These are phyloP conservation scores for Cucurbita moschata DNA, from an alignment of 306 rosid genomes.

Conservation along the genomic window DNA sequence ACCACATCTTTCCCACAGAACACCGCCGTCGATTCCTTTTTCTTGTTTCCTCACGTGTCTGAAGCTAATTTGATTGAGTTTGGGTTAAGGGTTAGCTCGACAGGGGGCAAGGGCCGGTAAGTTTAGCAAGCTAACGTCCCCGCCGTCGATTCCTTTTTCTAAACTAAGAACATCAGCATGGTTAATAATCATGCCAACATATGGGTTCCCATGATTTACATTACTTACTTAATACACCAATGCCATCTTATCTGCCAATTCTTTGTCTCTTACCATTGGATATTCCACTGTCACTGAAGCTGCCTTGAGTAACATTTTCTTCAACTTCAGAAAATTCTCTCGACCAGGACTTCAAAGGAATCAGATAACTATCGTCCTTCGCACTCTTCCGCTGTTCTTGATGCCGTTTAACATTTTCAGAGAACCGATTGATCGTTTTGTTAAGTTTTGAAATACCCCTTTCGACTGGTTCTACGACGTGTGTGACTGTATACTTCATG, in stretches of 20 bases:
- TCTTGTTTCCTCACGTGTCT: not conserved
- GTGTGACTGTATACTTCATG: constrained; percentile 92
- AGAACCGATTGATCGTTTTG: constrained; percentile 67
- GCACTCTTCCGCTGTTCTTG: constrained; percentile 55
- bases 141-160: not conserved
- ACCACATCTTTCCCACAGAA: not conserved
- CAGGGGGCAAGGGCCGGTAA: not conserved
- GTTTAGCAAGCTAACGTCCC: not conserved
- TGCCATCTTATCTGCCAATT: constrained; percentile 22
- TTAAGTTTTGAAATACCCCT: constrained; percentile 78
- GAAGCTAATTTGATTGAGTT: not conserved
- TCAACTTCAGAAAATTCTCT: constrained; percentile 58
- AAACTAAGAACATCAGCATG: not conserved
- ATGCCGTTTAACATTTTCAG: constrained; percentile 84
- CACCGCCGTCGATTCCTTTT: not conserved
- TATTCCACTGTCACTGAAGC: constrained; percentile 78
- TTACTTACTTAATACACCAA: not conserved
- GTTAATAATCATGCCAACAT: constrained; percentile 4
- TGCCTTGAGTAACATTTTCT: constrained; percentile 53
- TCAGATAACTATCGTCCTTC: constrained; percentile 61
- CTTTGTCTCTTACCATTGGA: constrained; percentile 33
- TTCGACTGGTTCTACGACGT: constrained; percentile 91
- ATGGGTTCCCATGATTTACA: not conserved
- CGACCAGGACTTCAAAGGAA: constrained; percentile 60
- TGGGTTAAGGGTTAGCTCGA: constrained; percentile 7